Conservation (phyloP, 2,329 filamentous ascomycete species). For the Monilinia laxa region DNA sequence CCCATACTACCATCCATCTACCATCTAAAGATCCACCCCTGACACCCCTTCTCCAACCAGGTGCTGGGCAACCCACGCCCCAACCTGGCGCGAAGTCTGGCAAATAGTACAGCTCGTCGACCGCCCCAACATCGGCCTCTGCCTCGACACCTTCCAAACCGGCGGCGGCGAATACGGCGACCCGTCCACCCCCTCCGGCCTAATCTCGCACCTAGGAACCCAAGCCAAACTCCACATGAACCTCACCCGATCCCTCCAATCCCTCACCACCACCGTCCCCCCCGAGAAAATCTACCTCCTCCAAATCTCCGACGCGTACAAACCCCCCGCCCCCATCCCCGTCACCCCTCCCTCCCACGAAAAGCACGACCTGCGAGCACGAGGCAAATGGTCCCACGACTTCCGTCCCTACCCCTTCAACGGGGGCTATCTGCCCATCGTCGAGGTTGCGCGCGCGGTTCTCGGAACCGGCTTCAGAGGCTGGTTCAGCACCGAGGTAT, state of each 20-base stretch:
- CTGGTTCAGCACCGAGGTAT: conserved; percentile 70
- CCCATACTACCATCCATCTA: neutral
- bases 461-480: conserved; percentile 62
- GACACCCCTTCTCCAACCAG: neutral
- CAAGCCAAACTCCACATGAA: conserved; percentile 48
- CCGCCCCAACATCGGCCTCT: conserved; percentile 67
- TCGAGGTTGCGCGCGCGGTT: conserved; percentile 65
- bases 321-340: conserved; percentile 54
- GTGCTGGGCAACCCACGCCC: conserved; percentile 74
- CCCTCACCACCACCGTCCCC: conserved; percentile 58
- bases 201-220: conserved; percentile 49
- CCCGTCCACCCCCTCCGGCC: conserved; percentile 61
- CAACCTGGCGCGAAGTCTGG: conserved; percentile 69
- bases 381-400: conserved; percentile 69
- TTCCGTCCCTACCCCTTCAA: conserved; percentile 68
- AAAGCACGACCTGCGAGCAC: conserved; percentile 53
- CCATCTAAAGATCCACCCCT: neutral
- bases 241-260: conserved; percentile 55
- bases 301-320: conserved; percentile 75
- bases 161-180: conserved; percentile 72
- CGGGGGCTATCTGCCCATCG: conserved; percentile 65
- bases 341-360: conserved; percentile 41
- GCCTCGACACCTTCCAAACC: conserved; percentile 76
- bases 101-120: conserved; percentile 62
- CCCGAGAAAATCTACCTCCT: conserved; percentile 71